Conservation (phyloP, 805 yeast genomes). For the Vanderwaltozyma polyspora region DNA sequence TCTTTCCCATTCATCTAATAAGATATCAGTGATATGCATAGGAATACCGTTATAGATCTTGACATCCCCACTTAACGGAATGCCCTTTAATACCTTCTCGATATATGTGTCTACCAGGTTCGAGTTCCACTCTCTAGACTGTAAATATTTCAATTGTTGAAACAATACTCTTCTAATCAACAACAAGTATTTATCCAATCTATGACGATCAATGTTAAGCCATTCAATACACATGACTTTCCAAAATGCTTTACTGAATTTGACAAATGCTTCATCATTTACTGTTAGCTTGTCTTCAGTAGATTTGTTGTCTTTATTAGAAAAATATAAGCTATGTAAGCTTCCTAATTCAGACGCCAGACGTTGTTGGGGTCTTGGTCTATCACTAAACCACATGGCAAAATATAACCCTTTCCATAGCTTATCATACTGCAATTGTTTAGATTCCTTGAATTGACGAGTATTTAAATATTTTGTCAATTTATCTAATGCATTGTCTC, state of each 20-base stretch:
- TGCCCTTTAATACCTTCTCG: conserved; percentile 30
- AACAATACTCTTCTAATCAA: conserved; percentile 67
- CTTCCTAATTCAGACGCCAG: conserved; percentile 64
- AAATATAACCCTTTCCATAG: conserved; percentile 94
- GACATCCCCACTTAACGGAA: conserved; percentile 47
- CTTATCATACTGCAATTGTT: conserved; percentile 54
- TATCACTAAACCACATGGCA: conserved; percentile 94
- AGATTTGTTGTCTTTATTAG: conserved; percentile 22
- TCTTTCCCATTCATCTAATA: conserved; percentile 71
- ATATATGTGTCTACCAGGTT: conserved; percentile 36
- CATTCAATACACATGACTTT: conserved; percentile 66
- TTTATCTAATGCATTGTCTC: conserved; percentile 63
- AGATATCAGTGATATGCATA: conserved; percentile 75
- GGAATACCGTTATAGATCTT: conserved; percentile 66
- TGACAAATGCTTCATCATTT: conserved; percentile 30
- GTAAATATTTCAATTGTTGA: conserved; percentile 49
- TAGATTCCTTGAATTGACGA: conserved; percentile 31
- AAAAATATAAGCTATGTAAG: conserved; percentile 22
- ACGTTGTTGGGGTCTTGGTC: conserved; percentile 83
- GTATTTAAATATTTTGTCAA: conserved; percentile 46
- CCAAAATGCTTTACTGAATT: conserved; percentile 74
- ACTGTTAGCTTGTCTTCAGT: conserved; percentile 6
- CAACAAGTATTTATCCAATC: conserved; percentile 79
- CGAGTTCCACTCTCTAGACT: conserved; percentile 43
- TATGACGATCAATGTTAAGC: conserved; percentile 68